Evolutionary conservation across 1,284 basidiomycete genomes (phyloP).

Genomic region (Moesziomyces sp.): DNA sequence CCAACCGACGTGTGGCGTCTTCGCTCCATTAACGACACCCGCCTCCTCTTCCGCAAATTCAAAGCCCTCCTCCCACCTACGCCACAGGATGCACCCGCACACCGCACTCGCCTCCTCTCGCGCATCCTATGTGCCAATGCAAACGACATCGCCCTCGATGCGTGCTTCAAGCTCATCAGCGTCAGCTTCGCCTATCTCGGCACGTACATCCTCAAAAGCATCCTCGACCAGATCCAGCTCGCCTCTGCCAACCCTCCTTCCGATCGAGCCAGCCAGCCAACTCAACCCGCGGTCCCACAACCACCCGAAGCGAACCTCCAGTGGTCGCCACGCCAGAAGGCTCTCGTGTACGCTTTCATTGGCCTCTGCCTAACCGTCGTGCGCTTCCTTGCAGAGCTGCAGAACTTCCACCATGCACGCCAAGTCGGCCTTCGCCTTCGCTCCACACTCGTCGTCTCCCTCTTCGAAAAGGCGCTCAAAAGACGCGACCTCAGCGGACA

Average conservation of each 20-base stretch:
- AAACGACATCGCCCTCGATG: conserved; percentile 53
- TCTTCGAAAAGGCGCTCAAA: conserved; percentile 65
- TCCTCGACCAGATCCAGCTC: conserved; percentile 43
- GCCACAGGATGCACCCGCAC: neutral
- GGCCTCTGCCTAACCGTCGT: conserved; percentile 46
- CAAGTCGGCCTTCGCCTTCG: conserved; percentile 64
- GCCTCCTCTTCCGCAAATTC: conserved; percentile 45
- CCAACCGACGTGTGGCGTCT: conserved; percentile 58
- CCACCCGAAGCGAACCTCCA: neutral
- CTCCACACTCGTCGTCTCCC: conserved; percentile 57
- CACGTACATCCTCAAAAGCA: conserved; percentile 50
- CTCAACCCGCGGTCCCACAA: neutral
- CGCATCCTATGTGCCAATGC: conserved; percentile 51
- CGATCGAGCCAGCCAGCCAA: neutral
- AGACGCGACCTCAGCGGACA: conserved; percentile 54
- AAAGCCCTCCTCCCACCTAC: conserved; percentile 10
- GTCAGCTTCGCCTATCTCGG: conserved; percentile 57
- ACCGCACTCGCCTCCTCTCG: conserved; percentile 17
- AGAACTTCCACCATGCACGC: conserved; percentile 64
- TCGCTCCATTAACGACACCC: conserved; percentile 52
- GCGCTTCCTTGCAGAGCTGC: conserved; percentile 52
- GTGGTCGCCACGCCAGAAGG: conserved; percentile 51
- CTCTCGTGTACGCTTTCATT: conserved; percentile 48
- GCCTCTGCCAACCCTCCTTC: conserved; percentile 10
- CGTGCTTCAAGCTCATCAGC: conserved; percentile 50